These are phyloP conservation scores for Leccinum fibrillosum DNA, from an alignment of 768 basidiomycete genomes.

Conservation along the genomic window DNA sequence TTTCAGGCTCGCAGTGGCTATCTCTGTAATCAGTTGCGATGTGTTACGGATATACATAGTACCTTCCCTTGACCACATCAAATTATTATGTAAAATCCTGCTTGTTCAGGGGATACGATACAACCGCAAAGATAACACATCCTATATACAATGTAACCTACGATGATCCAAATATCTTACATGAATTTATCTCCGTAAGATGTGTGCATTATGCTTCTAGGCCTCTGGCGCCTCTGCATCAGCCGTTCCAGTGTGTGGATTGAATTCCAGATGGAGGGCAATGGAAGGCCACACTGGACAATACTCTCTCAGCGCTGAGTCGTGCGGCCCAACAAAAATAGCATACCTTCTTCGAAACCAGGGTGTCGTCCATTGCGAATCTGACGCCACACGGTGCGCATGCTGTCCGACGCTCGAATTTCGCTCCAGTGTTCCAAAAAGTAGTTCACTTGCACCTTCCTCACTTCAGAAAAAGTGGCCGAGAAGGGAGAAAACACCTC, in stretches of 20 bases:
- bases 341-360: constrained; percentile 80
- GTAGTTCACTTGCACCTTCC: constrained; percentile 78
- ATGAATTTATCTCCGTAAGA: constrained; percentile 5
- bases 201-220: constrained; percentile 5
- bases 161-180: constrained; percentile 9
- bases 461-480: constrained; percentile 74
- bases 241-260: constrained; percentile 34
- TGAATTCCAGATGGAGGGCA: constrained; percentile 59
- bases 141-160: constrained; percentile 5
- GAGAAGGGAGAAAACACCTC: constrained; percentile 87
- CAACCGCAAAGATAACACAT: neutral
- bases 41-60: constrained; percentile 1
- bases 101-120: neutral
- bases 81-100: too few species aligned
- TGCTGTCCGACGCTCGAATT: constrained; percentile 77
- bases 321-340: neutral
- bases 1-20: neutral
- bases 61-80: neutral
- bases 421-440: constrained; percentile 82
- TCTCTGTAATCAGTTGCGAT: neutral
- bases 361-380: constrained; percentile 81
- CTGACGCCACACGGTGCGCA: constrained; percentile 82
- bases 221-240: constrained; percentile 21
- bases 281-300: constrained; percentile 65
- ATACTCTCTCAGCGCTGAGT: constrained; percentile 7